These are phyloP conservation scores for Pichia kluyveri DNA, from an alignment of 805 yeast species.

Conservation along the genomic window DNA sequence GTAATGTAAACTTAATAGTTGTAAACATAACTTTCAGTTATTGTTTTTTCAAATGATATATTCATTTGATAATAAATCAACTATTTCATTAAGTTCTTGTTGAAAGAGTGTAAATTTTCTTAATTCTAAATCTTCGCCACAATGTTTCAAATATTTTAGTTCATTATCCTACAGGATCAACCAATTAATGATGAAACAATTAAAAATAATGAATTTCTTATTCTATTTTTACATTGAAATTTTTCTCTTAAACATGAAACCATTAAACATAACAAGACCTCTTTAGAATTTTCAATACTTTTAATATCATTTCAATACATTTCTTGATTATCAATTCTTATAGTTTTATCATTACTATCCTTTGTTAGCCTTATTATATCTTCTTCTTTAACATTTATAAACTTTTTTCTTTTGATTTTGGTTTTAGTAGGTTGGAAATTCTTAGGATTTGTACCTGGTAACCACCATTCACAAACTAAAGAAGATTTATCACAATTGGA, in stretches of 20 bases:
- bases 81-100: not conserved
- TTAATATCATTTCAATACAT: no score
- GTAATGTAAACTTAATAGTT: slow-evolving; percentile 22
- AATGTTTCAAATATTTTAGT: not conserved
- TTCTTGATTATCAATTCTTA: no score
- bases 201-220: slow-evolving; percentile 25
- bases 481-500: slow-evolving; percentile 8
- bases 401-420: no score
- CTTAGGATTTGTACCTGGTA: no score
- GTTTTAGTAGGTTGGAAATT: no score
- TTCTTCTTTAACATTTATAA: no score
- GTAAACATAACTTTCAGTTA: slow-evolving; percentile 36
- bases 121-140: not conserved
- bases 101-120: not conserved
- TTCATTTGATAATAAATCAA: not conserved
- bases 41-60: slow-evolving; percentile 24
- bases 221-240: slow-evolving; percentile 19
- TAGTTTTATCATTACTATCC: no score
- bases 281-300: no score
- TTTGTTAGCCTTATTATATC: no score
- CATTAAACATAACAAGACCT: no score
- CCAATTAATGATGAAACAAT: slow-evolving; percentile 26
- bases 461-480: slow-evolving; percentile 12
- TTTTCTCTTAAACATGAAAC: slow-evolving; percentile 30
- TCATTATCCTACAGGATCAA: slow-evolving; percentile 11